Evolutionary conservation across 192 early-diverging fungal species (phyloP), one percentile per base, ranked within the genome.

Genomic region (Mortierella antarctica): DNA sequence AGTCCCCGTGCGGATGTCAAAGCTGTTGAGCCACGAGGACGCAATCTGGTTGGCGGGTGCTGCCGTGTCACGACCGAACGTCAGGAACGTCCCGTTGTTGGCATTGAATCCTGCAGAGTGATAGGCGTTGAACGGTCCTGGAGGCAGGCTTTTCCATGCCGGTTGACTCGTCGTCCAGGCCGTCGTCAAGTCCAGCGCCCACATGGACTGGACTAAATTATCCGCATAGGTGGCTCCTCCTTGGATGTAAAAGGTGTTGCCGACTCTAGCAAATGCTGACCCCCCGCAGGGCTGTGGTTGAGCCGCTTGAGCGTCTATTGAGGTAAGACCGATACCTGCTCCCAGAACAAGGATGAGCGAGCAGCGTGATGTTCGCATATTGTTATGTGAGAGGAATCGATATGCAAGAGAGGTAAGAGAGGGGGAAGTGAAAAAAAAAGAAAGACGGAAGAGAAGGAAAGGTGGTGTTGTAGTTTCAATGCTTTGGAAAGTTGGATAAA

Each of bases 11-110:
- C 10, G 10, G 13, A 77, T 68, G 17, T 70, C 9, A n/a, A 58
- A 77, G 2, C 13, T 51, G 18, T 61, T 62, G 1, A 69, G 0
- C 60, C 59, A 77, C 12, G 21, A 54, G 3, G 61, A 7, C 4
- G 67, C 53, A 31, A 70, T 1, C 8, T 48, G 52, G 10, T 54
- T 58, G 6, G 39, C 40, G 8, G 12, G 2, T 5, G 74, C 66
- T 2, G 66, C 74, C 18, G 74, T 70, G 41, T 77, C 67, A 6
- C 65, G 66, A n/a, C 74, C 74, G 45, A 77, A 77, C 10, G 67
- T 70, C 45, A 57, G 48, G 41, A 77, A 65, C 6, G 74, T 70
- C 3, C 48, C 49, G n/a, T 64, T 64, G 49, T 70, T 62, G n/a
- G 61, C 53, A 8, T 60, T 58, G 6, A 56, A 64, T 4, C 67